Evolutionary conservation across 768 basidiomycete species (phyloP).

Genomic region (Leccinellum albellum): DNA sequence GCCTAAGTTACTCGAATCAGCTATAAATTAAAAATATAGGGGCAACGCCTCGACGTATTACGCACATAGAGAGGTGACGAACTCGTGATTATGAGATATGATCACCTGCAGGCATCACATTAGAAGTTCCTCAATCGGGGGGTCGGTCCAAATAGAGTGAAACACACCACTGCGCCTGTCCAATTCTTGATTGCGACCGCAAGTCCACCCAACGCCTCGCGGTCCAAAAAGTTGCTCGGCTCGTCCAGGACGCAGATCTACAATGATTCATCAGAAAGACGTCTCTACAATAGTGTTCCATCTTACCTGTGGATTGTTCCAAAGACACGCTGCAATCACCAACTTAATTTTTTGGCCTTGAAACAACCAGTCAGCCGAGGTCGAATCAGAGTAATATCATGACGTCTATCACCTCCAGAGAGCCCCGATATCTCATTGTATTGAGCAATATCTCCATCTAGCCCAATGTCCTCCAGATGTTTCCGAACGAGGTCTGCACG

Average conservation of each 20-base stretch:
- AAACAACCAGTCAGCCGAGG: constrained; percentile 11
- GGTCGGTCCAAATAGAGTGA: constrained; percentile 10
- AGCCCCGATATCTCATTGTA: constrained; percentile 96
- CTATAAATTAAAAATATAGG: constrained; percentile 10
- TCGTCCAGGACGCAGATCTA: constrained; percentile 74
- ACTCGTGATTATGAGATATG: constrained; percentile 94
- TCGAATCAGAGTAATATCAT: constrained; percentile 5
- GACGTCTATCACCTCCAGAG: constrained; percentile 67
- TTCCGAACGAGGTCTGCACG: constrained; percentile 77
- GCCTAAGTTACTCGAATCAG: constrained; percentile 40
- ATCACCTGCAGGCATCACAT: constrained; percentile 57
- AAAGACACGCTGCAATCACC: constrained; percentile 90
- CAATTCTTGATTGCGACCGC: constrained; percentile 94
- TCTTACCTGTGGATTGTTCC: constrained; percentile 84
- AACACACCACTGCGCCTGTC: constrained; percentile 78
- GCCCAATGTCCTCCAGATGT: constrained; percentile 91
- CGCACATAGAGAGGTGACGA: constrained; percentile 77
- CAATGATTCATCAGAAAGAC: constrained; percentile 33
- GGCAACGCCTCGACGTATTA: constrained; percentile 14
- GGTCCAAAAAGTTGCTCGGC: constrained; percentile 96
- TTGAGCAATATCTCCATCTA: constrained; percentile 96
- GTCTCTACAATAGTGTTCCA: background rate
- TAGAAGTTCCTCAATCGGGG: constrained; percentile 12
- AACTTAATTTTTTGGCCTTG: constrained; percentile 94
- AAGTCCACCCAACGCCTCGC: constrained; percentile 91